Evolutionary conservation across 345 rosid genomes (phyloP), one percentile per base, ranked within the genome.

Genomic region (Eucalyptus polybractea): DNA sequence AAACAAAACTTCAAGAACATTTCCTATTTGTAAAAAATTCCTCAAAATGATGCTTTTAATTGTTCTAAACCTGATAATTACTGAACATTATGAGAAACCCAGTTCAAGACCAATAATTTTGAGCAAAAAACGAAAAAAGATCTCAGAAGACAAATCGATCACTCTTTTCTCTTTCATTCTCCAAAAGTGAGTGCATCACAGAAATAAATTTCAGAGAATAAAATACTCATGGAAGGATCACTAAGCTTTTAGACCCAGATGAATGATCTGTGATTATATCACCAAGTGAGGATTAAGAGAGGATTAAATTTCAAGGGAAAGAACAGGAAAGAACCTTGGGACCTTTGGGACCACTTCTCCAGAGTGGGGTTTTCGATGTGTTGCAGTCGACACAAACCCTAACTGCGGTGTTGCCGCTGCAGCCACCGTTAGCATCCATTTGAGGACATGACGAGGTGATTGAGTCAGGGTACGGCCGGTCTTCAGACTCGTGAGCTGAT

Each of bases 301-400:
- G 21, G 89, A 45, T 24, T 11, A 15, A 25, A 87, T 8, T 33
- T 27, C 29, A 80, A 90, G 49, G 42, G 47, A 21, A 72, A 25
- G 50, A 25, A 31, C 81, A 5, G 65, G 42, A n/a, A 29, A 86
- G 87, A 93, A 97, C 99, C 99, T 96, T 97, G 56, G 99, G 99
- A 83, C 99, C 99, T 92, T 94, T 91, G 16, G 98, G 98, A 50
- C 98, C 99, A 88, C 99, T 96, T 90, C 99, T 93, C 99, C 99
- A 97, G 88, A 97, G 97, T 90, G 99, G 99, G 90, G 99, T 97
- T 90, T 97, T 97, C 24, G 98, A 94, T 19, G 99, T 97, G 95
- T 95, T 95, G 90, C 99, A 97, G 88, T 96, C 98, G 89, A 98
- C 88, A 91, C 99, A 97, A 94, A 94, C 96, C 97, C 96, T 93